Conservation (phyloP, 1,139 yeast genomes). For the Meyerozyma carpophila region DNA sequence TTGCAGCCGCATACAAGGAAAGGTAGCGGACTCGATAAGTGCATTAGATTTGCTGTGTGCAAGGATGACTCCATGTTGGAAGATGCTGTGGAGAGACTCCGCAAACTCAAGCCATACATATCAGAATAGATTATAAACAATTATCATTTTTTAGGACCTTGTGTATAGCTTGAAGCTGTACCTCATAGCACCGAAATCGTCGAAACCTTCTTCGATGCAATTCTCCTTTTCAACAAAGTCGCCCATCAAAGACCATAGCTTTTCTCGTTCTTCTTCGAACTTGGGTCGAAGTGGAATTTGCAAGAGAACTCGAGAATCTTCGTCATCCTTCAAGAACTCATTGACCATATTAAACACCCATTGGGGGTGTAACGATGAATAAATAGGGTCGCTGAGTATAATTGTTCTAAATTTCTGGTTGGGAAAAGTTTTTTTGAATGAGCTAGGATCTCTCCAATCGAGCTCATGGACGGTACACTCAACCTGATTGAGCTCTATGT, state of each 20-base stretch:
- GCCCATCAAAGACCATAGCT: conserved; percentile 52
- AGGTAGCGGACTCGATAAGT: conserved; percentile 73
- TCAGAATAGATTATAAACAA: neutral
- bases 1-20: conserved; percentile 54
- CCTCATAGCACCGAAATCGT: conserved; percentile 77
- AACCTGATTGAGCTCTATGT: conserved; percentile 48
- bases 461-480: conserved; percentile 41
- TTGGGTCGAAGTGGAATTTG: conserved; percentile 72
- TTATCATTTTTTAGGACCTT: neutral
- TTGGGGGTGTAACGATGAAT: conserved; percentile 74
- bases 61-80: conserved; percentile 77
- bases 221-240: conserved; percentile 21
- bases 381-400: conserved; percentile 81
- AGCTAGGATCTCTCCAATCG: conserved; percentile 69
- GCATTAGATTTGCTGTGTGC: conserved; percentile 92
- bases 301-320: conserved; percentile 47
- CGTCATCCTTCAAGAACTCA: conserved; percentile 30
- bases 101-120: conserved; percentile 57
- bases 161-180: conserved; percentile 50
- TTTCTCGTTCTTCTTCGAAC: conserved; percentile 59
- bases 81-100: conserved; percentile 75
- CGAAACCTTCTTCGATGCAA: conserved; percentile 56
- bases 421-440: conserved; percentile 23
- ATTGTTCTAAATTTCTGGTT: conserved; percentile 46
- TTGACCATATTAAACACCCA: conserved; percentile 60